Evolutionary conservation across 305 asterid genomes (phyloP), one percentile per base, ranked within the genome.

Genomic region (Fraxinus baroniana): DNA sequence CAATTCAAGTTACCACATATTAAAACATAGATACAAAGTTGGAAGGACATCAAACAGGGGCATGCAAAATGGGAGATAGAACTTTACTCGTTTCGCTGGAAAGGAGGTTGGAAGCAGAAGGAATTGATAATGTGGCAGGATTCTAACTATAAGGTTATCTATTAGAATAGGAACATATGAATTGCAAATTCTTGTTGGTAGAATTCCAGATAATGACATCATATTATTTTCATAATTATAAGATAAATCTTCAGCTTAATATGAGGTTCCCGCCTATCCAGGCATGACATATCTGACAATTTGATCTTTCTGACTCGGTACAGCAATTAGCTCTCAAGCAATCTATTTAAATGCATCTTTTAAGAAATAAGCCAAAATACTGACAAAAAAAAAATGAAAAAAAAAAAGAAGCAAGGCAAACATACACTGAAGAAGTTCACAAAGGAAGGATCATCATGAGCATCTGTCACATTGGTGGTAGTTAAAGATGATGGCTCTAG

Each of bases 351-450:
- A 52, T 28, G 9, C 15, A 72, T 66, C 77, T 17, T 44, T 55
- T 13, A 74, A 82, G 35, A 52, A 81, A 20, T 76, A 37, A 60
- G 78, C 32, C 32, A 80, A 78, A 68, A 22, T 15, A n/a, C 60
- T 15, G 24, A 1, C 0, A 7, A 6, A 60, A 20, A 0, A 39
- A 62, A 80, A 13, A 76, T 33, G 24, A 17, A 49, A 74, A 49
- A 49, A 74, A 49, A 30, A 30, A 35, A 5, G 37, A 26, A 81
- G 6, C 79, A 88, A 41, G 37, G 83, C 72, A 62, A 52, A 60
- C 94, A 66, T 94, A 94, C 98, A 76, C 93, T 88, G 91, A 94
- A 94, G 89, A 94, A 94, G 82, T 94, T 94, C 76, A 93, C 86
- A 86, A 91, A 94, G 82, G 96, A 84, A 77, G 94, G 91, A 85